Evolutionary conservation across 306 rosid genomes (phyloP).

Genomic region (Ammopiptanthus mongolicus): DNA sequence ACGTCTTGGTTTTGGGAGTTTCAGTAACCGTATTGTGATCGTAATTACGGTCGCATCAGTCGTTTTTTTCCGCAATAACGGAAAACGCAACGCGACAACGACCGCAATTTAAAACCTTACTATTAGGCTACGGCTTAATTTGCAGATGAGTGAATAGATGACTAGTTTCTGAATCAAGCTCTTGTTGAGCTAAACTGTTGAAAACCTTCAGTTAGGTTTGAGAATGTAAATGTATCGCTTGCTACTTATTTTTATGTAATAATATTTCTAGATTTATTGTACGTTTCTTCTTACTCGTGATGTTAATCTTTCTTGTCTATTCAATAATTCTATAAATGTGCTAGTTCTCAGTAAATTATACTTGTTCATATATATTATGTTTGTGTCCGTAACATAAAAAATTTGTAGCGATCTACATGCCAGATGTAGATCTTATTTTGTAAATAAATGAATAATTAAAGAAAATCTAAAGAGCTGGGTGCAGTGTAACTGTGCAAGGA

Average conservation of each 20-base stretch:
- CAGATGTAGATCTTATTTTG: background rate
- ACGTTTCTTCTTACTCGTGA: background rate
- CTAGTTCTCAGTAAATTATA: background rate
- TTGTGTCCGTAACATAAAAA: background rate
- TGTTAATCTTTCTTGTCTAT: background rate
- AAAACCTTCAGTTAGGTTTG: slow-evolving; percentile 16
- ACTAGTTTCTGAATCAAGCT: slow-evolving; percentile 15
- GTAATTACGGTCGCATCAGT: too few species aligned
- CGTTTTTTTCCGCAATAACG: too few species aligned
- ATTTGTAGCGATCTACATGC: background rate
- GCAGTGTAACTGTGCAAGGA: background rate
- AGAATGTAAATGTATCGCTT: slow-evolving; percentile 9
- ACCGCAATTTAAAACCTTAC: too few species aligned
- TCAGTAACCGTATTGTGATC: too few species aligned
- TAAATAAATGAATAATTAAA: background rate
- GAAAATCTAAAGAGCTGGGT: background rate
- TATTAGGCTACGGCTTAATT: background rate
- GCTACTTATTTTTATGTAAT: slow-evolving; percentile 12
- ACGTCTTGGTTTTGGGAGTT: too few species aligned
- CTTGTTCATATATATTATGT: background rate
- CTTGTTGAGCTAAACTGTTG: background rate
- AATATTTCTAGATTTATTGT: background rate
- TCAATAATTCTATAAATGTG: background rate
- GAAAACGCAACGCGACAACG: too few species aligned
- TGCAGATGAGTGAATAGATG: slow-evolving; percentile 25